Evolutionary conservation across 108 stramenopile species (phyloP), one percentile per base, ranked within the genome.

Genomic region (Cyclotella choctawhatcheeana): DNA sequence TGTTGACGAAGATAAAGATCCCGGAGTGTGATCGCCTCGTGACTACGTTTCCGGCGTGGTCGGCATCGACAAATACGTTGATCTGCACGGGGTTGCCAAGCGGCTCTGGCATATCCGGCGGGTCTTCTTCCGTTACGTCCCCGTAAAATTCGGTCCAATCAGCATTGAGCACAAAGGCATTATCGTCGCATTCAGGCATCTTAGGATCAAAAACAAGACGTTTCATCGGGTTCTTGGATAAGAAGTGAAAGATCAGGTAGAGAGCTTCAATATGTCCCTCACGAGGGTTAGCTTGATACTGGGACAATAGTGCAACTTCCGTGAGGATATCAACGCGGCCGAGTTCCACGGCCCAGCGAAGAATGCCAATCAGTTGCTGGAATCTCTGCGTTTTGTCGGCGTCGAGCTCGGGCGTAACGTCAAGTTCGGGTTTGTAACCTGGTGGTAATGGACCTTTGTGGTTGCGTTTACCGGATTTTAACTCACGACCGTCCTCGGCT

Each of bases 1-100:
- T 56, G 54, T 90, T 83, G 18, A 85, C 43, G 51, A 81, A 87
- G 22, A 91, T 65, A 0, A 91, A 5, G 14, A 87, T 52, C 0
- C 76, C 69, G 1, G 76, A 59, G 0, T 66, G 62, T 16, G 71
- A 66, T 45, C 77, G 31, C 69, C 69, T 12, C n/a, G n/a, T n/a
- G n/a, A n/a, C n/a, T n/a, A n/a, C n/a, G n/a, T n/a, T n/a, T n/a
- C n/a, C n/a, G n/a, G 77, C 77, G 30, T 78, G 77, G 31, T 79
- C 56, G 0, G 77, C 63, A 32, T 79, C 71, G 18, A 79, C 43
- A 26, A 47, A 79, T 20, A n/a, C n/a, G 17, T 14, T 5, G 1
- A 74, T 68, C 20, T 2, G 51, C 24, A 74, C 67, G 8, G 73
- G 45, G 2, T 73, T 52, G 0, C 73, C 67, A 30, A 67, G 60